Percentiles rank a stretch among this genome's conserved stretches.
Conservation (phyloP, 163 green algal genomes). For the Chlamydomonas reinhardtii region DNA sequence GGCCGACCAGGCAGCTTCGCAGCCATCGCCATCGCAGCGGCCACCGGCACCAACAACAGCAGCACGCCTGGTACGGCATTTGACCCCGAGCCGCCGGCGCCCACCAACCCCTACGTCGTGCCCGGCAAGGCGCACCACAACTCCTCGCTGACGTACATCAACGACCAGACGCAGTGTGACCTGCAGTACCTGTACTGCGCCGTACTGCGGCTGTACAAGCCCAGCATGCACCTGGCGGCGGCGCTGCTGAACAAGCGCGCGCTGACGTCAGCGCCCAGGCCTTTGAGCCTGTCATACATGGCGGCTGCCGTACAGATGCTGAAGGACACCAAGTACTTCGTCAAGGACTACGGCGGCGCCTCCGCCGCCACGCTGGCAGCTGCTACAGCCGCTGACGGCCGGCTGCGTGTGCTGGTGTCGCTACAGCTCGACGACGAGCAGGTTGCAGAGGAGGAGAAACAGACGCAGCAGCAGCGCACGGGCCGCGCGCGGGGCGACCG, state of each 20-base stretch:
- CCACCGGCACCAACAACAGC: constrained; percentile 2
- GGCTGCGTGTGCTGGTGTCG: constrained; percentile 20
- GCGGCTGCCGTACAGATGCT: constrained; percentile 57
- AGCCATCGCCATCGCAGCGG: neutral
- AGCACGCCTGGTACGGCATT: constrained; percentile 10
- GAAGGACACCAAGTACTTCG: constrained; percentile 93
- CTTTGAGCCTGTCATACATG: constrained; percentile 1
- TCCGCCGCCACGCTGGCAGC: neutral
- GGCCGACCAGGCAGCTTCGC: constrained; percentile 8
- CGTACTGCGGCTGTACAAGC: constrained; percentile 59
- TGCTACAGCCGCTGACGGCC: constrained; percentile 7
- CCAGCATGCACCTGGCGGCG: constrained; percentile 23
- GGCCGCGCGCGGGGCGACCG: neutral
- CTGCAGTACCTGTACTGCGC: constrained; percentile 82
- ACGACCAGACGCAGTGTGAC: constrained; percentile 75
- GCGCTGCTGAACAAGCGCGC: constrained; percentile 12
- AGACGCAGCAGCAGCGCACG: neutral
- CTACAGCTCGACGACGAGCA: constrained; percentile 24
- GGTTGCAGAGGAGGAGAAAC: neutral
- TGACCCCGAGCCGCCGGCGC: constrained; percentile 31
- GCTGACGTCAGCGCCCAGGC: neutral
- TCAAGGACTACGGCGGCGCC: constrained; percentile 80
- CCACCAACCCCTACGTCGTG: constrained; percentile 22
- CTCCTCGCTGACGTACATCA: constrained; percentile 45
- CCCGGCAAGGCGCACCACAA: constrained; percentile 43